Evolutionary conservation across 2,329 filamentous ascomycete species (phyloP).

Genomic region (Arthrobotrys pseudoclavata): DNA sequence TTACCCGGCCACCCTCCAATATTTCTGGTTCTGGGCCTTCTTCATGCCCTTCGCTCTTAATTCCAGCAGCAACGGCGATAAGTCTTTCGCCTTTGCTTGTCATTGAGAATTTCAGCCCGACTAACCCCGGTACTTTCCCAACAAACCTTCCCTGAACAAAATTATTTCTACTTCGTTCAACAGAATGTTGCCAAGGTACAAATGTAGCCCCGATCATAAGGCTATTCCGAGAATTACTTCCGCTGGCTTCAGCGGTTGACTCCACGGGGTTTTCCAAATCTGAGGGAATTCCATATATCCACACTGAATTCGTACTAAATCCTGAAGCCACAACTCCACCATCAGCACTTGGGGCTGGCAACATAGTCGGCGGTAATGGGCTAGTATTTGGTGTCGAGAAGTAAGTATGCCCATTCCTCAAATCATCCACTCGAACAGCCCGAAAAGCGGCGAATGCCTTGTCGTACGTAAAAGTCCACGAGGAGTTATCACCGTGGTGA

Average conservation of each 20-base stretch:
- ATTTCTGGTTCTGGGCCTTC: slow-evolving; percentile 79
- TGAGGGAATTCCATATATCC: slow-evolving; percentile 83
- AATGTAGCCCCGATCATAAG: slow-evolving; percentile 60
- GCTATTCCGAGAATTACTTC: slow-evolving; percentile 57
- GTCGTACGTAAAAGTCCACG: slow-evolving; percentile 84
- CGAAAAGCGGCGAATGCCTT: slow-evolving; percentile 82
- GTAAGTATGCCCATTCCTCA: slow-evolving; percentile 82
- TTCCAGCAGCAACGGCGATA: slow-evolving; percentile 79
- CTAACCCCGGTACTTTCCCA: slow-evolving; percentile 75
- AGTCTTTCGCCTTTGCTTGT: slow-evolving; percentile 72
- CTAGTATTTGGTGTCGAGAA: slow-evolving; percentile 76
- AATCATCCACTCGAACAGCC: slow-evolving; percentile 80
- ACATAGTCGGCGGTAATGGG: slow-evolving; percentile 74
- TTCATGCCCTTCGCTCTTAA: slow-evolving; percentile 67
- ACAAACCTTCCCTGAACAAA: slow-evolving; percentile 78
- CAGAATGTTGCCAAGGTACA: slow-evolving; percentile 77
- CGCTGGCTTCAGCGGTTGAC: slow-evolving; percentile 55
- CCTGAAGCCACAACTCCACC: slow-evolving; percentile 81
- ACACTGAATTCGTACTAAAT: slow-evolving; percentile 79
- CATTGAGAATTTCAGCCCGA: slow-evolving; percentile 76
- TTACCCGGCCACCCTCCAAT: slow-evolving; percentile 81
- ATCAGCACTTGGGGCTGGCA: slow-evolving; percentile 77
- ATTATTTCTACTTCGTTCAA: slow-evolving; percentile 78
- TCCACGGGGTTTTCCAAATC: slow-evolving; percentile 71
- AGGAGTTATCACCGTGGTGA: slow-evolving; percentile 74